Conservation (phyloP, 1,284 basidiomycete species). For the Pseudozyma flocculosa region DNA sequence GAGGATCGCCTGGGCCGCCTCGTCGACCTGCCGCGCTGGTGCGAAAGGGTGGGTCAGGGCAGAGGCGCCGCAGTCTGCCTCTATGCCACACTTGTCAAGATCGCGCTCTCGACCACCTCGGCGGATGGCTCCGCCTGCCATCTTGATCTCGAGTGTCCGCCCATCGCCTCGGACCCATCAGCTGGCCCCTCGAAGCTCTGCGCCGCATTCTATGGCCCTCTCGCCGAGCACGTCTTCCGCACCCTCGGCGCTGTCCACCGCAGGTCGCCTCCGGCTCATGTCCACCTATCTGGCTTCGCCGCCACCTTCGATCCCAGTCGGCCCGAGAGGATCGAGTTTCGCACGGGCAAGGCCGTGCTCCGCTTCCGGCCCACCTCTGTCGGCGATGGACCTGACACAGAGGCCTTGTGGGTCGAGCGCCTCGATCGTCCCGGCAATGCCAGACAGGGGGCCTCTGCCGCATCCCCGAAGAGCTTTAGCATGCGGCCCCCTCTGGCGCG, state of each 20-base stretch:
- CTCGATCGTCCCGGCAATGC: not conserved
- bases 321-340: not conserved
- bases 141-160: constrained; percentile 6
- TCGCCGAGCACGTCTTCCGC: constrained; percentile 14
- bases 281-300: constrained; percentile 23
- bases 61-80: constrained; percentile 32
- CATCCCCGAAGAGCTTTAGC: no score
- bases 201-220: constrained; percentile 4
- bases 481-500: no score
- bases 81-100: constrained; percentile 8
- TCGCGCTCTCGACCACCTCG: not conserved
- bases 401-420: constrained; percentile 21
- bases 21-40: constrained; percentile 16
- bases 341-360: not conserved
- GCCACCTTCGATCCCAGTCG: not conserved
- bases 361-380: not conserved
- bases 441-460: no score
- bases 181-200: constrained; percentile 1
- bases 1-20: constrained; percentile 28
- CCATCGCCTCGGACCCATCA: constrained; percentile 4
- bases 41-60: constrained; percentile 21
- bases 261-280: constrained; percentile 14
- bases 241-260: constrained; percentile 13
- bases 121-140: not conserved
- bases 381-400: not conserved